A percentile compares a stretch with the other conserved stretches of the same genome.
Evolutionary conservation across 2,329 filamentous ascomycete genomes (phyloP).

Genomic region (Aspergillus vadensis): DNA sequence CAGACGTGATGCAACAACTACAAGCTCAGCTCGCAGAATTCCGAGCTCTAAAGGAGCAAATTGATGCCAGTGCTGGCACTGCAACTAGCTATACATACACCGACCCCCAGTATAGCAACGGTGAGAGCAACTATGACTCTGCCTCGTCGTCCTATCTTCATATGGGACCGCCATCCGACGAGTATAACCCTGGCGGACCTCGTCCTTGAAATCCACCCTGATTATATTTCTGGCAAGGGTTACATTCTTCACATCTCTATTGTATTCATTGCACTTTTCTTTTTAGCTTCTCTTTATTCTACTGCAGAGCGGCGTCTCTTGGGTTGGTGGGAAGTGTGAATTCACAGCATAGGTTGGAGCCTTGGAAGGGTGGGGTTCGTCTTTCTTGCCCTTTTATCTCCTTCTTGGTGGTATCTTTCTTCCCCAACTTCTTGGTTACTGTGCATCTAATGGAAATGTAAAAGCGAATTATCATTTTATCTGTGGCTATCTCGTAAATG

Average conservation of each 20-base stretch:
- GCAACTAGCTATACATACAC: conserved; percentile 17
- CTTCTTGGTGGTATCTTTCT: neutral
- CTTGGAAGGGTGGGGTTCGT: conserved; percentile 23
- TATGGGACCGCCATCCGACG: conserved; percentile 23
- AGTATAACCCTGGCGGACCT: conserved; percentile 17
- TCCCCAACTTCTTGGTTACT: conserved; percentile 1
- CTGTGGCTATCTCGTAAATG: neutral
- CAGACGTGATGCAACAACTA: conserved; percentile 56
- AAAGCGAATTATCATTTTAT: neutral
- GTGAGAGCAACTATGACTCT: conserved; percentile 26
- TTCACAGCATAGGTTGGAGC: conserved; percentile 33
- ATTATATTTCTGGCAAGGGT: conserved; percentile 10
- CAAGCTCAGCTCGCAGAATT: conserved; percentile 47
- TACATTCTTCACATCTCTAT: neutral
- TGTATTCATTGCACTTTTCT: conserved; percentile 15
- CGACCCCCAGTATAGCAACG: conserved; percentile 16
- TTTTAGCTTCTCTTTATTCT: conserved; percentile 13
- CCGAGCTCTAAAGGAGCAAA: conserved; percentile 43
- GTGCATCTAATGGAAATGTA: conserved; percentile 5
- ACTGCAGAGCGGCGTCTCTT: conserved; percentile 28
- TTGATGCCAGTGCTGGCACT: conserved; percentile 30
- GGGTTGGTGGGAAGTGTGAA: conserved; percentile 22
- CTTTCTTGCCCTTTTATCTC: conserved; percentile 17
- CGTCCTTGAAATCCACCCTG: conserved; percentile 5
- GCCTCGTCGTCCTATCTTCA: conserved; percentile 34